A percentile compares a stretch with the other conserved stretches of the same genome.
These are phyloP conservation scores for Metschnikowia amazonensis DNA, from an alignment of 805 yeast genomes.

Conservation along the genomic window DNA sequence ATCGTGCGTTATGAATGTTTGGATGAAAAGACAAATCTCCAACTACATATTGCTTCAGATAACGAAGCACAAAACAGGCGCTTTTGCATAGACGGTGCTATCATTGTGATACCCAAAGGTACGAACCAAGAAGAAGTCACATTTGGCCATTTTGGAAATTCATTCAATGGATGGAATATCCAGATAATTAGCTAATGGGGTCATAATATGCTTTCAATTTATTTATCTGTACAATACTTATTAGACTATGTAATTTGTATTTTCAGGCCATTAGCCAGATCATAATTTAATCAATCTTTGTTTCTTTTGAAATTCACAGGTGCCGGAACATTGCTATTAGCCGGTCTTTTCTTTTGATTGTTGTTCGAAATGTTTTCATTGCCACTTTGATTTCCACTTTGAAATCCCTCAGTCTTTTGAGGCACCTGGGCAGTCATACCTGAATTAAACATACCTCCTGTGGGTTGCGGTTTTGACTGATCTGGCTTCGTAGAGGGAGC, in stretches of 20 bases:
- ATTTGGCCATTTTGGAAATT: slow-evolving; percentile 9
- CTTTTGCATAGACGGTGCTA: slow-evolving; percentile 67
- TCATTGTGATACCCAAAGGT: slow-evolving; percentile 29
- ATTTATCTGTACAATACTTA: background rate
- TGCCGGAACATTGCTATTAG: slow-evolving; percentile 1
- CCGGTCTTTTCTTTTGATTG: slow-evolving; percentile 2
- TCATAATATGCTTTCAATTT: background rate
- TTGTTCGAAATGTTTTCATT: background rate
- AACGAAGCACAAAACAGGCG: slow-evolving; percentile 33
- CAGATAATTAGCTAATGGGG: slow-evolving; percentile 3
- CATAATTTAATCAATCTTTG: background rate
- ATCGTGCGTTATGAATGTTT: slow-evolving; percentile 46
- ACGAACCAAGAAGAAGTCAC: background rate
- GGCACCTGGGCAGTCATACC: background rate
- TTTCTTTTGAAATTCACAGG: slow-evolving; percentile 6
- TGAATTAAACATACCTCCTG: background rate
- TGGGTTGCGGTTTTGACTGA: background rate
- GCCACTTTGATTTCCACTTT: background rate
- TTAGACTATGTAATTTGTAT: background rate
- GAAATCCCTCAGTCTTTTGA: slow-evolving; percentile 6
- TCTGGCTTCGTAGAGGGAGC: background rate
- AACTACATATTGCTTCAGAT: slow-evolving; percentile 15
- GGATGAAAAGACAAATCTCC: slow-evolving; percentile 22
- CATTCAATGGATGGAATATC: slow-evolving; percentile 11
- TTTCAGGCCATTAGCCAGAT: background rate